Evolutionary conservation across 768 basidiomycete species (phyloP), one percentile per base, ranked within the genome.

Genomic region (Panellus pusillus): DNA sequence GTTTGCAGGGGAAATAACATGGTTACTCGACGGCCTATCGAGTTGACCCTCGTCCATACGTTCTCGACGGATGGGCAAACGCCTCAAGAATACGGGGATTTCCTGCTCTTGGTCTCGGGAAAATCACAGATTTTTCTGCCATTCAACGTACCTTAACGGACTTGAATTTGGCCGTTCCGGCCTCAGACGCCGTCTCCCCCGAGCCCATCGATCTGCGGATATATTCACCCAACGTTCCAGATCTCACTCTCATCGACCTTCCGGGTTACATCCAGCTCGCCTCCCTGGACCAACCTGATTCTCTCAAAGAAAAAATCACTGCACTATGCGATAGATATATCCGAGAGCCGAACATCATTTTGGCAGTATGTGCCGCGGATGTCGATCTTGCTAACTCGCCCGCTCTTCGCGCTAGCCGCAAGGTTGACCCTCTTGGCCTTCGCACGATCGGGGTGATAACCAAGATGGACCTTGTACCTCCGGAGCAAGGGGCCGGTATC

Each of bases 341-440:
- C 63, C 85, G 91, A n/a, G 93, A 98, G 67, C 96, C 97, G n/a
- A 99, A 99, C 70, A 93, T 99, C 70, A 89, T 98, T 62, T 82
- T 99, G n/a, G 96, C 97, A 5, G 92, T 99, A 15, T 99, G 97
- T 67, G 91, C 97, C 8, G 97, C 97, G 8, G 95, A 99, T 68
- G 97, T 99, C 50, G 97, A 99, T 73, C 80, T 99, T 12, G 97
- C 97, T 55, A 99, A 99, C 70, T 97, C 94, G 0, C 95, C 97
- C 7, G 97, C 97, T 0, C 75, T 99, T 45, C 80, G 93, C 45
- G 94, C 97, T 0, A 95, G 93, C 69, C 80, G 95, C 38, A 88
- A 90, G 58, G 91, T 98, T 4, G 97, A 99, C 66, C 96, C 96
- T 3, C 75, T 99, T 14, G 97, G 97, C 14, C 74, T 95, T 50